phyloP scores from a whole-genome alignment of 495 filamentous ascomycete species.

The Annulohypoxylon moriforme region DNA sequence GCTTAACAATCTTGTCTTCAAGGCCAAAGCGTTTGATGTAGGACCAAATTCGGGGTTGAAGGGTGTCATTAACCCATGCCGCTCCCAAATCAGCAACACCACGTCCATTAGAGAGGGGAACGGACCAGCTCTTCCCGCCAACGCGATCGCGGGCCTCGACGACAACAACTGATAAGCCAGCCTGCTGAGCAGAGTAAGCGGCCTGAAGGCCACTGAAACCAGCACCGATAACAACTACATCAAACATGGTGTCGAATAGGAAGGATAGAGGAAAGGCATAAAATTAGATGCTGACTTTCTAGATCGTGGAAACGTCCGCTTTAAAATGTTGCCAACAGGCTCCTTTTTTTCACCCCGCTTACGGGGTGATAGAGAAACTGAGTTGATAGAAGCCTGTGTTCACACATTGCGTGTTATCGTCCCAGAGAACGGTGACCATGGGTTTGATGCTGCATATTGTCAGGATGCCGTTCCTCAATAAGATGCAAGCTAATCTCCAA shows the following conservation, averaged over 20 bases:
- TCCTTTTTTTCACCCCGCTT: not conserved
- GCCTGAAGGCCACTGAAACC: conserved; percentile 55
- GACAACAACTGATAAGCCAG: conserved; percentile 57
- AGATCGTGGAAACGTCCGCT: not conserved
- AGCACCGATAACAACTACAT: not conserved
- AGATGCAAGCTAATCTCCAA: not conserved
- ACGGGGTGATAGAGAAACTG: not conserved
- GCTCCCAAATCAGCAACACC: conserved; percentile 61
- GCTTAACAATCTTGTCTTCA: conserved; percentile 59
- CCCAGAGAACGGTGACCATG: not conserved
- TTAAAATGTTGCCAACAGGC: not conserved
- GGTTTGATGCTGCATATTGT: not conserved
- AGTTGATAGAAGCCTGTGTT: not conserved
- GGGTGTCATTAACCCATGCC: conserved; percentile 65
- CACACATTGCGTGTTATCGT: not conserved
- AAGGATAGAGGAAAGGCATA: not conserved
- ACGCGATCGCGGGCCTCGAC: conserved; percentile 64
- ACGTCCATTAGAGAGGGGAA: conserved; percentile 17
- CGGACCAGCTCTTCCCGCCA: conserved; percentile 61
- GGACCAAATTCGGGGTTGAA: conserved; percentile 54
- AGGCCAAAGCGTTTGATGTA: conserved; percentile 52
- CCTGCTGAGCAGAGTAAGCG: conserved; percentile 52
- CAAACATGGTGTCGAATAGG: not conserved
- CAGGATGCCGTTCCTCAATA: no score
- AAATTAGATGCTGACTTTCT: not conserved